These are phyloP conservation scores for Sphaerulina musiva DNA, from an alignment of 2,329 filamentous ascomycete genomes.

Conservation along the genomic window DNA sequence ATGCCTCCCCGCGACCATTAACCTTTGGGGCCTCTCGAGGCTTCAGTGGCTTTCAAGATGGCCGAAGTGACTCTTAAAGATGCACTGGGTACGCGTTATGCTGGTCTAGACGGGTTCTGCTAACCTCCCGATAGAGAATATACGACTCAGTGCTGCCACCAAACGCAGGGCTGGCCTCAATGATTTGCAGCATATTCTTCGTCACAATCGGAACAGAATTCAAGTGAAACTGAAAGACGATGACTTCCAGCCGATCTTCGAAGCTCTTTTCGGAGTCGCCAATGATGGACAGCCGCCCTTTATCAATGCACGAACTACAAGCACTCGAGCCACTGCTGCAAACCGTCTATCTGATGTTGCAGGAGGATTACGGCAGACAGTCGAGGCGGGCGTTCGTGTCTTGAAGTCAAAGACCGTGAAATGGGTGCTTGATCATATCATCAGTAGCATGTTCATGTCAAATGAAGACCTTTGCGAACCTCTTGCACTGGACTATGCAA, in stretches of 20 bases:
- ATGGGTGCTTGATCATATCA: constrained; percentile 73
- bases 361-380: constrained; percentile 62
- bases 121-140: constrained; percentile 24
- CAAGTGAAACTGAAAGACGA: constrained; percentile 58
- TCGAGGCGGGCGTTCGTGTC: constrained; percentile 61
- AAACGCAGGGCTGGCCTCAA: constrained; percentile 48
- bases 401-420: constrained; percentile 66
- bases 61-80: constrained; percentile 13
- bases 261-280: constrained; percentile 67
- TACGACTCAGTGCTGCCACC: constrained; percentile 40
- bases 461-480: constrained; percentile 61
- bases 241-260: constrained; percentile 73
- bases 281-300: constrained; percentile 61
- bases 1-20: constrained; percentile 7
- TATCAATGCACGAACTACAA: constrained; percentile 47
- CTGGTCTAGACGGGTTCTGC: background rate
- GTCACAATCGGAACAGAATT: constrained; percentile 44
- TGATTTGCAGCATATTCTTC: constrained; percentile 52
- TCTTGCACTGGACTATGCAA: constrained; percentile 70
- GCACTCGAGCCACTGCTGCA: constrained; percentile 34
- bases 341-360: constrained; percentile 62
- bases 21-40: background rate
- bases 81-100: constrained; percentile 4
- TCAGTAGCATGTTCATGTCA: constrained; percentile 53
- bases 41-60: constrained; percentile 2